Evolutionary conservation across 1,284 basidiomycete genomes (phyloP).

Genomic region (Pulchroboletus neoregius): DNA sequence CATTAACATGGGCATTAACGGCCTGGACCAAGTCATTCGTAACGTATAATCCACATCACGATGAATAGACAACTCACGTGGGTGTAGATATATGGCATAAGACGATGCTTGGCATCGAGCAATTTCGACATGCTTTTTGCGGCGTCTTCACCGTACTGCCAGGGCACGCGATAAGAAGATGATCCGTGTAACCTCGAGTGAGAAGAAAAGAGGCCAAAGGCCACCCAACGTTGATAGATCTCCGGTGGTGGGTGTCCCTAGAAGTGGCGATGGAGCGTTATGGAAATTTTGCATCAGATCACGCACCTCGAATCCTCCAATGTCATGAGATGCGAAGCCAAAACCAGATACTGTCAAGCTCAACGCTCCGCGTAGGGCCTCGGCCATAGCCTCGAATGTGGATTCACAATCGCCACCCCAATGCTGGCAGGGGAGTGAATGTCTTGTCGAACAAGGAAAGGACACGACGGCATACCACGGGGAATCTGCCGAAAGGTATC

Average conservation of each 20-base stretch:
- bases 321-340: conserved; percentile 70
- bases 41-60: not conserved
- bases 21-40: conserved; percentile 39
- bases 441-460: not conserved
- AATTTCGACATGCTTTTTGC: conserved; percentile 63
- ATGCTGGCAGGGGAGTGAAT: conserved; percentile 41
- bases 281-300: not conserved
- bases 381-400: conserved; percentile 75
- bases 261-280: not conserved
- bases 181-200: conserved; percentile 73
- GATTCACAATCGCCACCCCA: conserved; percentile 80
- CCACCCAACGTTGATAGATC: conserved; percentile 75
- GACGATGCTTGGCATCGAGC: conserved; percentile 61
- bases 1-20: conserved; percentile 46
- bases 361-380: conserved; percentile 64
- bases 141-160: conserved; percentile 71
- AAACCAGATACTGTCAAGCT: conserved; percentile 68
- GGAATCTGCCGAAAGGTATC: conserved; percentile 13
- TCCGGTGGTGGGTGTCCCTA: conserved; percentile 64
- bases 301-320: conserved; percentile 65
- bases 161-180: conserved; percentile 69
- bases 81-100: conserved; percentile 73
- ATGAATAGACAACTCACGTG: conserved; percentile 40
- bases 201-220: conserved; percentile 65
- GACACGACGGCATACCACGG: conserved; percentile 11